Percentiles rank a stretch among this genome's conserved stretches.
phyloP scores from a whole-genome alignment of 2,329 filamentous ascomycete species.

The Clonostachys chloroleuca region DNA sequence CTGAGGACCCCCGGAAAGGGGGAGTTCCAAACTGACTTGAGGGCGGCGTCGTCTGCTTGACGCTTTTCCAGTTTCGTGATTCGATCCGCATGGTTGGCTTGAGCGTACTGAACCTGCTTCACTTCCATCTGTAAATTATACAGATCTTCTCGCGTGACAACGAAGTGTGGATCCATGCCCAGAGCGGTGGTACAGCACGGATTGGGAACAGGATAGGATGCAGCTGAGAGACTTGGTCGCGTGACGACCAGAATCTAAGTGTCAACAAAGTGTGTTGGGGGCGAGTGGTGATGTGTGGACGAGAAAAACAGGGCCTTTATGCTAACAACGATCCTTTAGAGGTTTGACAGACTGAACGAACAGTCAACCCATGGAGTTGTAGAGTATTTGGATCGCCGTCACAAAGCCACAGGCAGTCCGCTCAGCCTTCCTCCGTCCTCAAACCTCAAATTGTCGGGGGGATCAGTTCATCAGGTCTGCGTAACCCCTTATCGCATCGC shows the following conservation, averaged over 20 bases:
- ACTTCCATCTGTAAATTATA: conserved; percentile 68
- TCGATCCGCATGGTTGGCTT: conserved; percentile 58
- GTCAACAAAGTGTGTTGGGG: no score
- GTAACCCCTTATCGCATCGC: conserved; percentile 37
- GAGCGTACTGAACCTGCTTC: conserved; percentile 61
- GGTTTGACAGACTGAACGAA: no score
- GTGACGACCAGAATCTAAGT: no score
- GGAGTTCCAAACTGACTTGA: conserved; percentile 90
- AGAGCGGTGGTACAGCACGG: neutral
- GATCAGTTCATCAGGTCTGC: conserved; percentile 29
- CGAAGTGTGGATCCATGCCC: conserved; percentile 62
- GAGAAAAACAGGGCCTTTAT: no score
- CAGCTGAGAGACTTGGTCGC: no score
- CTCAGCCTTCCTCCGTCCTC: conserved; percentile 16
- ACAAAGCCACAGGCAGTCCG: neutral
- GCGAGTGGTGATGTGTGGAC: no score
- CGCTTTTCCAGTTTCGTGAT: conserved; percentile 60
- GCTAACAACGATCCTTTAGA: no score
- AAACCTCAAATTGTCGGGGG: conserved; percentile 16
- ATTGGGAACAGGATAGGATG: no score
- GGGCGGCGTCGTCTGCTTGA: conserved; percentile 61
- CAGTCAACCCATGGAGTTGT: no score
- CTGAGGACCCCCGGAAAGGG: conserved; percentile 84
- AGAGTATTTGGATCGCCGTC: no score
- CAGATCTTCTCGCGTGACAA: conserved; percentile 58